Base-by-base conservation (phyloP, 768 basidiomycete species). In the Rubroboletus satanas region DNA sequence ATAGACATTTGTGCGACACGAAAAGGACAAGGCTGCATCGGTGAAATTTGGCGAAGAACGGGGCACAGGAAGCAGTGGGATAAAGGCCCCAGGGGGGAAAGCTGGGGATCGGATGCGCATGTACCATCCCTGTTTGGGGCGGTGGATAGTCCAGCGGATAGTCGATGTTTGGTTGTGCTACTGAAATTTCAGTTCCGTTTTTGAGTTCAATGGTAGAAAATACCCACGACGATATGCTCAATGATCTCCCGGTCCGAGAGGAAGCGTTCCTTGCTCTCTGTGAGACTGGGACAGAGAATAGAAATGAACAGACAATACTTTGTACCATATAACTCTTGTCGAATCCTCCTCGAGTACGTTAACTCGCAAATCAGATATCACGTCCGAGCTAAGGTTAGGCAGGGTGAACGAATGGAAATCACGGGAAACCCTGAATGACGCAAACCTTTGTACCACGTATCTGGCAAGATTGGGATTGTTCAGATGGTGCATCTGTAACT, bases 61-160 rank as follows among this genome's bases (percentile, higher is more conserved):
- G 4, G 79, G 70, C 0, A 84, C 72, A 9, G 84, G 82, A 23
- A 75, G 71, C 8, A 85, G 64, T 1, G 82, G 77, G 29, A 85
- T 85, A 57, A 76, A 83, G 11, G 78, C 75, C 4, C 79, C 73
- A 12, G 81, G 84, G 0, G 88, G 85, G 58, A 90, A 91, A 5
- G 76, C 62, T 0, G 90, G 90, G 2, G 87, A 74, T 35, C 87
- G 81, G 26, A 93, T 73, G 39, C 86, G 86, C 55, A 93, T 83
- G 69, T 92, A 93, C 90, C 90, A 93, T 43, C 90, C 90, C 29
- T 86, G 82, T 54, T 83, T 82, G 1, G 90, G 90, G 6, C 84
- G 81, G 66, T 91, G 90, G 28, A 91, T 82, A 10, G 81, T 81
- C 90, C 90, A 93, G 52, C 80, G 77, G 2, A 89, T 67, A 0